Base-by-base conservation (phyloP, 495 filamentous ascomycete species). In the Rostrohypoxylon terebratum region DNA sequence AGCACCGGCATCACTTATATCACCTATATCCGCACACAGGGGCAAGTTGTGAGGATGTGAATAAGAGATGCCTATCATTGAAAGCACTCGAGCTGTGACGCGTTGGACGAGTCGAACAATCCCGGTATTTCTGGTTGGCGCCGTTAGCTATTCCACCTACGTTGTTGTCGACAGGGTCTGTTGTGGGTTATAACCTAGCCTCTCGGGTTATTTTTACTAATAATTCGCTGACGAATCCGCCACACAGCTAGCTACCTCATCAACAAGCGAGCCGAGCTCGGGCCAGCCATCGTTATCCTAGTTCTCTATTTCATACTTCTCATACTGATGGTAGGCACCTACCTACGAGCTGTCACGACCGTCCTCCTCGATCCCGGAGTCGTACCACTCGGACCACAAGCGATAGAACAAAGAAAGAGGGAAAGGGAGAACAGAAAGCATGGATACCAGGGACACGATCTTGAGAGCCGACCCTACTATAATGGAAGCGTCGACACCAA, bases 241-340 rank as follows among this genome's bases (percentile, higher is more conserved):
- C 53, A 25, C 25, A 20, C 14, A 93, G 91, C 91, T 48, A 84
- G 88, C 71, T 91, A 89, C 74, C 86, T 93, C 48, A 82, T 93
- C 65, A 77, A 84, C 59, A 83, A 85, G 36, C 79, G 79, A 53
- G 73, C 83, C 20, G 80, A 85, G 45, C 72, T 78, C 69, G 87
- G 87, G 64, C 78, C 87, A 44, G 93, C 90, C 51, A 87, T 90
- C 40, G 87, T 86, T 4, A 88, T 96, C 63, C 79, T 97, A 53
- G 85, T 87, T 14, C 66, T 94, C 45, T 94, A 93, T 80, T 91
- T 90, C 68, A 13, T 91, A 51, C 85, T 94, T 23, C 81, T 97
- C 31, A 66, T 91, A 1, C 81, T 88, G 34, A 86, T 93, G 75
- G 63, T 89, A n/a, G 60, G 80, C 33, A 89, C 90, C 7, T 97